Percentiles rank a stretch among this genome's conserved stretches.
These are phyloP conservation scores for Pythium apleroticum DNA, from an alignment of 352 stramenopile species.

Conservation along the genomic window DNA sequence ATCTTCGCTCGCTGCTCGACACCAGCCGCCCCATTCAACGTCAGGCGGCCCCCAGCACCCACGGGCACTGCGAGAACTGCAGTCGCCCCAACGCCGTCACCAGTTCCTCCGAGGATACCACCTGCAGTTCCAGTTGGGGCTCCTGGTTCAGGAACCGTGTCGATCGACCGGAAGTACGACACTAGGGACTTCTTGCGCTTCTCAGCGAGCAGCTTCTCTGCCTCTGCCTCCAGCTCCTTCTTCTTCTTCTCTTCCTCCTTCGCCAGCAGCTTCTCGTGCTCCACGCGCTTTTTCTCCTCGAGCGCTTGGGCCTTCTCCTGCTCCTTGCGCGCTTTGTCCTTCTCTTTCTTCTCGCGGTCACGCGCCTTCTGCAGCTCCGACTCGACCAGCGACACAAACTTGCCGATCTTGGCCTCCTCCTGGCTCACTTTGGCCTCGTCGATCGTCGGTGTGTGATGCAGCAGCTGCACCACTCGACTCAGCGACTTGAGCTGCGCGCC, in stretches of 20 bases:
- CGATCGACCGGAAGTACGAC: slow-evolving; percentile 62
- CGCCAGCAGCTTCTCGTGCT: slow-evolving; percentile 54
- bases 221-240: slow-evolving; percentile 48
- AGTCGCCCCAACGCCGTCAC: neutral
- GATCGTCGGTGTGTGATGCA: slow-evolving; percentile 59
- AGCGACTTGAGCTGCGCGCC: slow-evolving; percentile 73
- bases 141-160: slow-evolving; percentile 23
- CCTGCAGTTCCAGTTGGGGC: neutral
- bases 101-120: neutral
- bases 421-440: slow-evolving; percentile 79
- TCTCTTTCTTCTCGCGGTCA: slow-evolving; percentile 34
- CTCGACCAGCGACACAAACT: slow-evolving; percentile 68
- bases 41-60: neutral
- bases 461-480: slow-evolving; percentile 57
- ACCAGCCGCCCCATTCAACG: neutral
- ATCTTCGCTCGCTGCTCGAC: slow-evolving; percentile 33
- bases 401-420: slow-evolving; percentile 80
- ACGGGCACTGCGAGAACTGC: neutral
- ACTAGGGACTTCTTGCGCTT: slow-evolving; percentile 70
- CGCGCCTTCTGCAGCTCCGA: slow-evolving; percentile 59
- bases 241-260: slow-evolving; percentile 69
- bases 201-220: slow-evolving; percentile 39
- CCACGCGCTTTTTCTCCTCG: slow-evolving; percentile 60
- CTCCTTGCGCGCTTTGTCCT: slow-evolving; percentile 47
- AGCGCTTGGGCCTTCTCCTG: slow-evolving; percentile 49